Evolutionary conservation across 1,284 basidiomycete genomes (phyloP).

Genomic region (Rhodotorula glutinis): DNA sequence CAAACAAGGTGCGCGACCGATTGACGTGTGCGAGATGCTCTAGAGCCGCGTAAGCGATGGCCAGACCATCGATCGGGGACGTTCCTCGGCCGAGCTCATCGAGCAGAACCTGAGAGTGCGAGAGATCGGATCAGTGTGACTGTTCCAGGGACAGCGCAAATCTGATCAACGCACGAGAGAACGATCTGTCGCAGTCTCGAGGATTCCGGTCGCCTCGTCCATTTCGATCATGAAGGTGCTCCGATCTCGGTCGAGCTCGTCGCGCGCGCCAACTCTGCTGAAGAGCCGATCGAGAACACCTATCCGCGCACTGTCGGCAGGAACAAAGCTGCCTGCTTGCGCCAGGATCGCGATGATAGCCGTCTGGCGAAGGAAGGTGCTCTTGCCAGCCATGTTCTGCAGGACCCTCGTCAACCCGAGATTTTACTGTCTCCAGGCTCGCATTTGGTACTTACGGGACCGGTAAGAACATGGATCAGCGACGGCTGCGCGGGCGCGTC

Average conservation of each 20-base stretch:
- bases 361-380: slow-evolving; percentile 84
- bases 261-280: slow-evolving; percentile 90
- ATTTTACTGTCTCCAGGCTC: too few species aligned
- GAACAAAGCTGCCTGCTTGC: slow-evolving; percentile 89
- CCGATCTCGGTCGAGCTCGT: slow-evolving; percentile 86
- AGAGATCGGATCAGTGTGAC: not conserved
- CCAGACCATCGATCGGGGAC: slow-evolving; percentile 82
- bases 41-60: slow-evolving; percentile 87
- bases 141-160: not conserved
- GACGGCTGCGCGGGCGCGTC: slow-evolving; percentile 44
- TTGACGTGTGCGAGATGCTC: slow-evolving; percentile 75
- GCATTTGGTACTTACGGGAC: slow-evolving; percentile 60
- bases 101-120: slow-evolving; percentile 73
- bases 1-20: slow-evolving; percentile 79
- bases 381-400: slow-evolving; percentile 60
- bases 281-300: slow-evolving; percentile 90
- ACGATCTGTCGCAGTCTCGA: slow-evolving; percentile 67
- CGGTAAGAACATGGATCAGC: slow-evolving; percentile 76
- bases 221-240: slow-evolving; percentile 56
- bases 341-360: slow-evolving; percentile 88
- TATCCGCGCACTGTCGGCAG: slow-evolving; percentile 71
- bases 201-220: slow-evolving; percentile 54
- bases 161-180: slow-evolving; percentile 62
- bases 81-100: slow-evolving; percentile 96
- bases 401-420: not conserved